Evolutionary conservation across 2,329 filamentous ascomycete species (phyloP).

Genomic region (Penicillium rolfsii): DNA sequence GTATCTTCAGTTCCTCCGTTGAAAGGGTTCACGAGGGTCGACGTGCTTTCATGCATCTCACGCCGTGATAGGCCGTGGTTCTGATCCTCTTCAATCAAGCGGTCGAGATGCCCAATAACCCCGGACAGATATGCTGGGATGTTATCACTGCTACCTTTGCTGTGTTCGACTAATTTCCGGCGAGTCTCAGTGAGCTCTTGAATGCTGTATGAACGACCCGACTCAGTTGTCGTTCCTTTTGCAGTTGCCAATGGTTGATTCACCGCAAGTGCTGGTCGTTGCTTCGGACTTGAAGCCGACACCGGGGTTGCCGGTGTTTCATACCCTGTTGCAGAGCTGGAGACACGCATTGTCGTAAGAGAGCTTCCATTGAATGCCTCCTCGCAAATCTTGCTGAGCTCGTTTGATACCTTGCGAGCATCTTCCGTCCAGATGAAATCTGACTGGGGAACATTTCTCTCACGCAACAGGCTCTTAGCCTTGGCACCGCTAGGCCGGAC

Average conservation of each 20-base stretch:
- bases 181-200: conserved; percentile 62
- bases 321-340: conserved; percentile 46
- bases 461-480: conserved; percentile 40
- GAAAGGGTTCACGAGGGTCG: conserved; percentile 24
- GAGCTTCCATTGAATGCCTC: conserved; percentile 81
- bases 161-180: conserved; percentile 58
- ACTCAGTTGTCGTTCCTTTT: conserved; percentile 48
- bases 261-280: conserved; percentile 20
- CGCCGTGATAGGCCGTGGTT: conserved; percentile 8
- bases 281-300: conserved; percentile 40
- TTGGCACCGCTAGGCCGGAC: conserved; percentile 39
- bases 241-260: conserved; percentile 41
- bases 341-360: conserved; percentile 54
- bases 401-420: conserved; percentile 78
- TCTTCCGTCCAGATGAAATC: conserved; percentile 70
- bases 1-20: conserved; percentile 21
- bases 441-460: conserved; percentile 46
- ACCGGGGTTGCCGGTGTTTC: conserved; percentile 57
- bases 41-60: conserved; percentile 11
- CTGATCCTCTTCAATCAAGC: conserved; percentile 54
- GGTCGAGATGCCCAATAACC: conserved; percentile 63
- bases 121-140: conserved; percentile 59
- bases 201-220: conserved; percentile 56
- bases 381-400: conserved; percentile 87
- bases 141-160: conserved; percentile 48